A percentile compares a stretch with the other conserved stretches of the same genome.
These are phyloP conservation scores for Tuber indicum DNA, from an alignment of 495 filamentous ascomycete genomes.

Conservation along the genomic window DNA sequence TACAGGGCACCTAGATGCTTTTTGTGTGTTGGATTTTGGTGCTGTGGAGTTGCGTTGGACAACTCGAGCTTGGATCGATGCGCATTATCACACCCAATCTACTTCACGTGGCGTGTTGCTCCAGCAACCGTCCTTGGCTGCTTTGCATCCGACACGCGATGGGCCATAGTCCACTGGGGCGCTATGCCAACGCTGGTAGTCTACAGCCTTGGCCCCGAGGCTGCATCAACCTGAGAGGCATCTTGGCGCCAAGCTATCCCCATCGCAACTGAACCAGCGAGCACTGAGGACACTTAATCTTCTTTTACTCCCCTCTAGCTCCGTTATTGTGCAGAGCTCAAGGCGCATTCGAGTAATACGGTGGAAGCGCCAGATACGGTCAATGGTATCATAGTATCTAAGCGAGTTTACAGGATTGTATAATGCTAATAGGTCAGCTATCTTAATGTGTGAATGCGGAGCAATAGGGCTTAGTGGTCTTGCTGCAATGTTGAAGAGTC, in stretches of 20 bases:
- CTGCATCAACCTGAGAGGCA: too few relatives aligned
- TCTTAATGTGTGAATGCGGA: not conserved
- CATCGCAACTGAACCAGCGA: too few relatives aligned
- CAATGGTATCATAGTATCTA: not conserved
- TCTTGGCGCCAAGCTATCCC: too few relatives aligned
- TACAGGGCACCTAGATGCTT: conserved; percentile 3
- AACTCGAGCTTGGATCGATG: not conserved
- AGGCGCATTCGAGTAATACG: not conserved
- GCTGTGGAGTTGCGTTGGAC: not conserved
- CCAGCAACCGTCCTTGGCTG: not conserved
- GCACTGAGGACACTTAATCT: not conserved
- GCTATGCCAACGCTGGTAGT: too few relatives aligned
- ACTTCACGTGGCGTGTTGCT: not conserved
- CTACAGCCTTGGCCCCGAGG: too few relatives aligned
- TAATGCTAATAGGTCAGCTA: not conserved
- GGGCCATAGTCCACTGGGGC: not conserved
- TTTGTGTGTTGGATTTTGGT: conserved; percentile 3
- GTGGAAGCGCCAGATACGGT: not conserved
- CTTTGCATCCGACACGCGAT: not conserved
- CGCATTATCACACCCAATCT: not conserved
- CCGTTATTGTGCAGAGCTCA: not conserved
- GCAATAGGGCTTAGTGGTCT: not conserved
- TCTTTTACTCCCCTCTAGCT: not conserved
- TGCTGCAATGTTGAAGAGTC: not conserved
- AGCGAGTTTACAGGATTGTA: not conserved